Evolutionary conservation across 2,329 filamentous ascomycete species (phyloP).

Genomic region (Ophiostoma montium): DNA sequence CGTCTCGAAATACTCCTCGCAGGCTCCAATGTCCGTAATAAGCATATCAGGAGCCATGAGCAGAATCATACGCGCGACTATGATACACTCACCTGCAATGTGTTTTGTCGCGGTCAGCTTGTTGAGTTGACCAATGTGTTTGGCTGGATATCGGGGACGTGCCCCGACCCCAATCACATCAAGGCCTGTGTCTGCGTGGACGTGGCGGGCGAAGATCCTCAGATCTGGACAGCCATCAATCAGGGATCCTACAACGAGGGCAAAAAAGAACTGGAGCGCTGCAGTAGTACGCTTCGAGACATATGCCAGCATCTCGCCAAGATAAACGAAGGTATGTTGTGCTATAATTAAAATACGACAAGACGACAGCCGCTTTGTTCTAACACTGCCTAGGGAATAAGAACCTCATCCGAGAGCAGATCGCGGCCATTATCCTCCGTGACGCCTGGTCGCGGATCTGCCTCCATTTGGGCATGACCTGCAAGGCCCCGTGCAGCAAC

Average conservation of each 20-base stretch:
- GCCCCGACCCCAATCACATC: background rate
- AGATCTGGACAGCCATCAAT: background rate
- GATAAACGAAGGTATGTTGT: too few species aligned
- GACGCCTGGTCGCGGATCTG: background rate
- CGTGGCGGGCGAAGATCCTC: background rate
- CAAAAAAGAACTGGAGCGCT: background rate
- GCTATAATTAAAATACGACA: too few species aligned
- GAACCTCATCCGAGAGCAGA: background rate
- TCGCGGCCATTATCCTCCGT: background rate
- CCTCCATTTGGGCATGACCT: background rate
- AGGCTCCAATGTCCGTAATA: too few species aligned
- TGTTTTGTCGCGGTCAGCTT: too few species aligned
- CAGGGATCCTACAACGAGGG: background rate
- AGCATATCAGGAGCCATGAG: too few species aligned
- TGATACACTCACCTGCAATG: background rate
- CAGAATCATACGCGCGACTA: too few species aligned
- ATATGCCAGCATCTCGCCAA: background rate
- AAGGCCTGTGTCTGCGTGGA: background rate
- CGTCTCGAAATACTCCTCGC: too few species aligned
- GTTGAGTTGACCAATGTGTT: background rate
- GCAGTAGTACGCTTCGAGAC: background rate
- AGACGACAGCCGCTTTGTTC: too few species aligned
- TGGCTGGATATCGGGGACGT: background rate
- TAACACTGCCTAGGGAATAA: too few species aligned
- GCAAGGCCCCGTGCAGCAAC: background rate